These are phyloP conservation scores for Acacia crassicarpa DNA, from an alignment of 306 rosid species.

Conservation along the genomic window DNA sequence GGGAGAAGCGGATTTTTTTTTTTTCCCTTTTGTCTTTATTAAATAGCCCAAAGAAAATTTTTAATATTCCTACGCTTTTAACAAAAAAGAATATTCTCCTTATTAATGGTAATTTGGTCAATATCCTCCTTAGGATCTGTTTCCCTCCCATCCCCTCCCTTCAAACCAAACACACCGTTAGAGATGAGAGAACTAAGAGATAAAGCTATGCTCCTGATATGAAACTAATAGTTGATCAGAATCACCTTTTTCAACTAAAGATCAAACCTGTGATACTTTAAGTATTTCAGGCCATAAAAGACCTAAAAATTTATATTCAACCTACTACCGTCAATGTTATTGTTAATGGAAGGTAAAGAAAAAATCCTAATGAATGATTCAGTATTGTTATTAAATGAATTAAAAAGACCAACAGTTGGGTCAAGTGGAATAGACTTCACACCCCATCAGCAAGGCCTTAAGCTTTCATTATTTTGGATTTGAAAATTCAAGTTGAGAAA, in stretches of 20 bases:
- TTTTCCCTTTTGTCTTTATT: no score
- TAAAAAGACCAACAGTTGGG: not conserved
- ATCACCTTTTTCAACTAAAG: not conserved
- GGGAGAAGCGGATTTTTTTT: no score
- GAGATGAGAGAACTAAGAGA: not conserved
- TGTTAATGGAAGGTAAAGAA: not conserved
- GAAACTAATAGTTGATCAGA: slow-evolving; percentile 4
- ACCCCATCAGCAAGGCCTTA: not conserved
- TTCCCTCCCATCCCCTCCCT: no score
- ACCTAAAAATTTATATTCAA: slow-evolving; percentile 8
- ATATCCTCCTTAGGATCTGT: no score
- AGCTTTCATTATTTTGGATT: not conserved
- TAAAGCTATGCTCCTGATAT: slow-evolving; percentile 6
- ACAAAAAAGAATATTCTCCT: no score
- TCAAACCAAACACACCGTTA: not conserved
- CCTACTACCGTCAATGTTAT: not conserved
- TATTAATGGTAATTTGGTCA: no score
- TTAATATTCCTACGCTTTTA: no score
- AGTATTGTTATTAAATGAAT: slow-evolving; percentile 1
- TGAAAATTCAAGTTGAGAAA: not conserved
- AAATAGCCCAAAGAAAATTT: no score
- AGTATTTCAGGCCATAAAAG: not conserved
- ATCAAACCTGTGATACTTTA: slow-evolving; percentile 17
- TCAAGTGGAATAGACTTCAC: not conserved
- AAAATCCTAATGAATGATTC: not conserved